Evolutionary conservation across 2,329 filamentous ascomycete species (phyloP), one percentile per base, ranked within the genome.

Genomic region (Aspergillus latus): DNA sequence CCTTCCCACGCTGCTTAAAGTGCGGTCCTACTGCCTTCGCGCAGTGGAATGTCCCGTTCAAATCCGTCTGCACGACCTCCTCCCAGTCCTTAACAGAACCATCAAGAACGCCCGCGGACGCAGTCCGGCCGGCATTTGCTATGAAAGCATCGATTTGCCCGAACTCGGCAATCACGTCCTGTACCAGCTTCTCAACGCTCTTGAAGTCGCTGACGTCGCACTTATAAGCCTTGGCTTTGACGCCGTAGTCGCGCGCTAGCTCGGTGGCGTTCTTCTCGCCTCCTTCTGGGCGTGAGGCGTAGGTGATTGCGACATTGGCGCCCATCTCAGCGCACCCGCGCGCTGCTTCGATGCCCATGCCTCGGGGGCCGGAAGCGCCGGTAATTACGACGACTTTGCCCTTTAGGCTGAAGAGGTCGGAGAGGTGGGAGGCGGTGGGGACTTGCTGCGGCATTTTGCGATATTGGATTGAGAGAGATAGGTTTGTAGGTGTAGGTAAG

Each of bases 1-100:
- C 86, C 9, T 78, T 85, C 64, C 84, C 83, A 59, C 82, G 81
- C 75, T 86, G 76, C 74, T 85, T 85, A 81, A 87, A 88, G 75
- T 94, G 88, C 54, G 87, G 82, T 34, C 92, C 92, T n/a, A 90
- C 89, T 16, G 90, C 90, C 78, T 93, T 90, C 28, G 91, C 90
- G 61, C 90, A 95, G 82, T 92, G 85, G 76, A 91, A 90, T 29
- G 83, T 86, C 10, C 92, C 92, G n/a, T 86, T 94, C 64, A 96
- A 81, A 74, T 97, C 95, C 68, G 93, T 87, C 66, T 88, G 84
- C 73, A 96, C 82, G 79, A 96, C 90, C 73, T 86, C 83, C 70
- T 92, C 85, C 70, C 85, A 85, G 69, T 90, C 88, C 68, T 87
- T 81, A 21, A 88, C 84, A 26, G 84, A 82, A 69, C 84, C 85